These are phyloP conservation scores for Dothiorella sarmentorum DNA, from an alignment of 2,329 filamentous ascomycete species.

Conservation along the genomic window DNA sequence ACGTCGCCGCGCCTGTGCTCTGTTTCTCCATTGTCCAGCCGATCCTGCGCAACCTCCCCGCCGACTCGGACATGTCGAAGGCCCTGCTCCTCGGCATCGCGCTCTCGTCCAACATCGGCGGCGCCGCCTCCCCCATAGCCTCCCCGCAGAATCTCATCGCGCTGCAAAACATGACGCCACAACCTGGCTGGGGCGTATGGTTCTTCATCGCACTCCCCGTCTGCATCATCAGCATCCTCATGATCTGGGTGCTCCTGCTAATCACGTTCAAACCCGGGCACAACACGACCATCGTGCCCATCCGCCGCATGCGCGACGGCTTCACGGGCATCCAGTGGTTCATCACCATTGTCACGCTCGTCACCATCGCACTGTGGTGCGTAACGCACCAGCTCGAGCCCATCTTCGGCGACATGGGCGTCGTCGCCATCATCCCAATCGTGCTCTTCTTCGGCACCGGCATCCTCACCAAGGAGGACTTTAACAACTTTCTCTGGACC, in stretches of 20 bases:
- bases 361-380: conserved; percentile 90
- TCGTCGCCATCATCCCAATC: conserved; percentile 93
- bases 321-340: conserved; percentile 93
- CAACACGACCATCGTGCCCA: conserved; percentile 85
- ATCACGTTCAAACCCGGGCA: conserved; percentile 79
- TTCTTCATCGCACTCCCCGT: conserved; percentile 95
- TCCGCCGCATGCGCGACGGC: conserved; percentile 81
- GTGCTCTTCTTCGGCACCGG: conserved; percentile 95
- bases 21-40: conserved; percentile 98
- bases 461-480: conserved; percentile 96
- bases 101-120: conserved; percentile 90
- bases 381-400: conserved; percentile 82
- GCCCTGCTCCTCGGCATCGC: conserved; percentile 94
- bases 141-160: conserved; percentile 98
- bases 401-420: conserved; percentile 95
- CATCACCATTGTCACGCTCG: conserved; percentile 75
- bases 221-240: conserved; percentile 78
- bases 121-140: conserved; percentile 93
- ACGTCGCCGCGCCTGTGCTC: conserved; percentile 92
- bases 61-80: conserved; percentile 90
- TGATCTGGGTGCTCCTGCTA: conserved; percentile 87
- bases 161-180: conserved; percentile 88
- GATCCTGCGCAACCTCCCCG: conserved; percentile 86
- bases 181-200: conserved; percentile 92
- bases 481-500: conserved; percentile 99